These are phyloP conservation scores for Russula dissimulans DNA, from an alignment of 768 basidiomycete species.

Conservation along the genomic window DNA sequence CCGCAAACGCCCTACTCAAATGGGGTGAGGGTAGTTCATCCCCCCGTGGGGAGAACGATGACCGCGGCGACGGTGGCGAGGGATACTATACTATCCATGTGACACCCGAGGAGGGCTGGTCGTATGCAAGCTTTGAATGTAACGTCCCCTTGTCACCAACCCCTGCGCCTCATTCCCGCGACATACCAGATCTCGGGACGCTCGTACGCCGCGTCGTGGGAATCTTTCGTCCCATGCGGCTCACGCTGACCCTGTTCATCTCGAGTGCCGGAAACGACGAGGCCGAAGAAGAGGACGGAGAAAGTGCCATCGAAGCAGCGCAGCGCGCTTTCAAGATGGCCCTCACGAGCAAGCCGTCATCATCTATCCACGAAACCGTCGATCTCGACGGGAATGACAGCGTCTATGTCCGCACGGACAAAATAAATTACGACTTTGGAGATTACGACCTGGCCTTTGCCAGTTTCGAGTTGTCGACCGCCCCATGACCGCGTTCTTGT, in stretches of 20 bases:
- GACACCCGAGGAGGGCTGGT: constrained; percentile 96
- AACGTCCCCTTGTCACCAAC: constrained; percentile 66
- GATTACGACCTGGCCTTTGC: constrained; percentile 88
- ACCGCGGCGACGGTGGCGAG: constrained; percentile 41
- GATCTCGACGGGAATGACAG: constrained; percentile 20
- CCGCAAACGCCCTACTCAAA: constrained; percentile 79
- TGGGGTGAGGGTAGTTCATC: constrained; percentile 38
- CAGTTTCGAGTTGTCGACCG: constrained; percentile 56
- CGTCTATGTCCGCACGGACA: constrained; percentile 77
- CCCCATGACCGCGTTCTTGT: constrained; percentile 10
- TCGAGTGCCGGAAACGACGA: constrained; percentile 48
- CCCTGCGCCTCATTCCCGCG: constrained; percentile 28
- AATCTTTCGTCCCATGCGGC: constrained; percentile 85
- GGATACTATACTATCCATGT: constrained; percentile 99
- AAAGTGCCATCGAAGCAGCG: constrained; percentile 56
- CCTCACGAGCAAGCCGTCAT: constrained; percentile 26
- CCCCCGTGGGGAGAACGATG: constrained; percentile 17
- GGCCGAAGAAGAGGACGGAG: constrained; percentile 38
- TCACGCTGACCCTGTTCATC: constrained; percentile 87
- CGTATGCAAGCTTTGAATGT: constrained; percentile 97
- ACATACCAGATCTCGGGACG: constrained; percentile 66
- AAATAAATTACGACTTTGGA: constrained; percentile 97
- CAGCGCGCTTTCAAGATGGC: constrained; percentile 69
- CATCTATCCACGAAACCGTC: background rate
- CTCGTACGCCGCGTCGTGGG: constrained; percentile 81